Base-by-base conservation (phyloP, 352 stramenopile species). In the Pythium folliculosum region DNA sequence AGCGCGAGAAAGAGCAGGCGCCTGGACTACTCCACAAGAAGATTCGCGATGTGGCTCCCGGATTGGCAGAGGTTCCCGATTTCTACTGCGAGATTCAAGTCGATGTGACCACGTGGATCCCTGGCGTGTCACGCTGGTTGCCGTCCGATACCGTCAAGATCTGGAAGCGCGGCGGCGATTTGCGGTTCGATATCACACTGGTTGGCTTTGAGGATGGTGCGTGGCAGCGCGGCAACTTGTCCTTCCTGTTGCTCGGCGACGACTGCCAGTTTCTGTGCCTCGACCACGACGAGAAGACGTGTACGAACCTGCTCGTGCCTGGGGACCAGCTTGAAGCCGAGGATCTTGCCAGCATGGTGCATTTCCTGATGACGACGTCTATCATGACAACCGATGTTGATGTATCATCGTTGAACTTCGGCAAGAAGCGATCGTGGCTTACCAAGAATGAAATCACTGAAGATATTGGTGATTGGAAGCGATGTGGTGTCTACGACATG, bases 131-230 rank as follows among this genome's bases (percentile, higher is more conserved):
- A 48, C 78, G 77, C 32, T 90, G 76, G 76, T 67, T 93, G 37
- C 84, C 84, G 12, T 90, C 81, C 2, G 82, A 93, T 64, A 88
- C 79, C 3, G 67, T 93, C 22, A 89, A 81, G 67, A 91, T 93
- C 50, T 91, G 82, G 82, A 93, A 93, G 67, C 76, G 78, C 14
- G 76, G 63, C 4, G 54, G 73, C 40, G 69, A 91, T 47, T 77
- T 91, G 27, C 78, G 85, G 44, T 84, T 89, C 22, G 82, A 93
- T 40, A 74, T 90, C 22, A 84, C 81, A 2, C 72, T 93, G 13
- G 73, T 90, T 16, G 84, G 84, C 4, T 90, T 90, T 57, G 73
- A 90, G 30, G 78, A 85, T 44, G 78, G 81, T 2, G 57, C 66
- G 32, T 93, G 84, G 84, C 68, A 84, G 59, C 82, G 84, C 49